Conservation (phyloP, 768 basidiomycete genomes). For the Podaxis sp. region DNA sequence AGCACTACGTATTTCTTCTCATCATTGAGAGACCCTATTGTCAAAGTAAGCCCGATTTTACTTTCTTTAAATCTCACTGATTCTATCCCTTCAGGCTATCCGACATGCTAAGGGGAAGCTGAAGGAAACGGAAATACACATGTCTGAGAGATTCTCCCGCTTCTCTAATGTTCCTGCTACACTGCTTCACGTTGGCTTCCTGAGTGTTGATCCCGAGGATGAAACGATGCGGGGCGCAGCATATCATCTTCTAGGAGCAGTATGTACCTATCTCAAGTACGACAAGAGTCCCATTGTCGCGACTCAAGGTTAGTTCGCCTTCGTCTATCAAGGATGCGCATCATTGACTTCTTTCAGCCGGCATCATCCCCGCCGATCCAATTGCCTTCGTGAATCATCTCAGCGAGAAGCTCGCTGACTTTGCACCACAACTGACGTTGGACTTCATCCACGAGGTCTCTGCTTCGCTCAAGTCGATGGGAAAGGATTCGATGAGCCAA, state of each 20-base stretch:
- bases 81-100: conserved; percentile 47
- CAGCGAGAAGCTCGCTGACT: conserved; percentile 69
- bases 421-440: conserved; percentile 79
- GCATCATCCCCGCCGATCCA: conserved; percentile 68
- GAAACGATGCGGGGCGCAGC: conserved; percentile 78
- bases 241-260: conserved; percentile 74
- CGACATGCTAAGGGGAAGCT: conserved; percentile 73
- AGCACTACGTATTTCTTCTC: conserved; percentile 78
- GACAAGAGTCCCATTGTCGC: conserved; percentile 71
- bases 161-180: conserved; percentile 86
- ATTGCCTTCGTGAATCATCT: conserved; percentile 59
- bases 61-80: not conserved
- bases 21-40: conserved; percentile 61
- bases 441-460: conserved; percentile 89
- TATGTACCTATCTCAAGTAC: conserved; percentile 75
- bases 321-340: not conserved
- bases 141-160: conserved; percentile 66
- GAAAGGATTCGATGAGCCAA: conserved; percentile 39
- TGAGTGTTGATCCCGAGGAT: conserved; percentile 71
- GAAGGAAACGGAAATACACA: conserved; percentile 49
- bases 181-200: conserved; percentile 81
- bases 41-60: conserved; percentile 50
- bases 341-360: conserved; percentile 39
- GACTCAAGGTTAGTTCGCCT: conserved; percentile 52
- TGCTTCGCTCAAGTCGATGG: conserved; percentile 57